A percentile compares a stretch with the other conserved stretches of the same genome.
Conservation (phyloP, 495 filamentous ascomycete genomes). For the Cudoniella acicularis region DNA sequence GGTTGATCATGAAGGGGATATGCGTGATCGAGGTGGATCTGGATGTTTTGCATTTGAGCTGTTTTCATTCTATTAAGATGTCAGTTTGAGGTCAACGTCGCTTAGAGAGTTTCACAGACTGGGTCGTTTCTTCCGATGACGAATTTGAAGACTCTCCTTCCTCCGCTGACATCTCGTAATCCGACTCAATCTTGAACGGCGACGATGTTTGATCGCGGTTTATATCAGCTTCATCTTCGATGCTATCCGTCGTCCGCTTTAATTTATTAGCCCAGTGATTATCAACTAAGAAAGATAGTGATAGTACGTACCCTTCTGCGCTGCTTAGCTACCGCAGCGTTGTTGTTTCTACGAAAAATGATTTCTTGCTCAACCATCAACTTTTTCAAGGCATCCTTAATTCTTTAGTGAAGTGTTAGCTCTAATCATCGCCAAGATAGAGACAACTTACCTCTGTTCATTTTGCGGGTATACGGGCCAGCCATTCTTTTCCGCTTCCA, state of each 20-base stretch:
- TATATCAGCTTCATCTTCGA: not conserved
- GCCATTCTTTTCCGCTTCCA: not conserved
- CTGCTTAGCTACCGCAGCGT: not conserved
- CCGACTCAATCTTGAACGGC: not conserved
- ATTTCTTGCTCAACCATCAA: not conserved
- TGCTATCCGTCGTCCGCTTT: not conserved
- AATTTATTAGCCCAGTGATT: not conserved
- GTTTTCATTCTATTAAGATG: not conserved
- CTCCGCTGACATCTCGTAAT: not conserved
- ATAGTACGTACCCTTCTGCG: not conserved
- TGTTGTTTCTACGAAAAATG: not conserved
- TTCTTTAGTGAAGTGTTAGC: too few species aligned
- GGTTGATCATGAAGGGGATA: not conserved
- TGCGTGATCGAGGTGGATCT: not conserved
- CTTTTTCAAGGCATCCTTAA: not conserved
- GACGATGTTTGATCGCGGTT: not conserved
- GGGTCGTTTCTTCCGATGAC: not conserved
- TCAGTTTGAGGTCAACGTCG: too few species aligned
- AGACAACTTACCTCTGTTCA: not conserved
- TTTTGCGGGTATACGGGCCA: not conserved
- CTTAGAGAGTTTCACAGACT: too few species aligned
- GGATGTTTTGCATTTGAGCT: not conserved
- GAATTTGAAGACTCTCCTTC: not conserved
- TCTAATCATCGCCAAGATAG: not conserved
- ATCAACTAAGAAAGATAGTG: not conserved